Evolutionary conservation across 768 basidiomycete species (phyloP).

Genomic region (Amanita jacksonii): DNA sequence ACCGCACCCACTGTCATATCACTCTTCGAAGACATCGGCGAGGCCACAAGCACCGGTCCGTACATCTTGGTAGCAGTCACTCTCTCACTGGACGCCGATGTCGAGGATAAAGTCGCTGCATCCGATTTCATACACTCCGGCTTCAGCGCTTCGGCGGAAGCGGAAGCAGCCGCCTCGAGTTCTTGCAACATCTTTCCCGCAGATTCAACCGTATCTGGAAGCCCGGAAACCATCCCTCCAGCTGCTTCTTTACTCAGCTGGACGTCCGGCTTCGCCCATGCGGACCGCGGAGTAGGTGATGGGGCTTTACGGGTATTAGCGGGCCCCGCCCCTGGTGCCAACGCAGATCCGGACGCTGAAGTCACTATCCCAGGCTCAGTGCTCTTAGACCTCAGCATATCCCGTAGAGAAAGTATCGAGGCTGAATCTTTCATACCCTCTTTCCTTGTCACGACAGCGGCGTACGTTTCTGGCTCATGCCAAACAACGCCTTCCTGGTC

Average conservation of each 20-base stretch:
- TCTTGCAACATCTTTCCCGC: slow-evolving; percentile 39
- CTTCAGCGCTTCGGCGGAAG: slow-evolving; percentile 15
- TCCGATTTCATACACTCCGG: slow-evolving; percentile 18
- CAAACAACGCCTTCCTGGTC: slow-evolving; percentile 48
- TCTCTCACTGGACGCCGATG: slow-evolving; percentile 1
- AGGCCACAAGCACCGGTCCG: slow-evolving; percentile 20
- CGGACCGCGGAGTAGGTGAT: slow-evolving; percentile 26
- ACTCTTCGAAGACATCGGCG: slow-evolving; percentile 16
- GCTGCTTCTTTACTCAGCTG: slow-evolving; percentile 40
- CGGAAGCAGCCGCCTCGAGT: slow-evolving; percentile 23
- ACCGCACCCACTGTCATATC: slow-evolving; percentile 12
- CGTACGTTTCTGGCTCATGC: slow-evolving; percentile 53
- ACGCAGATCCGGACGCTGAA: too few relatives aligned
- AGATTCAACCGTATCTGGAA: slow-evolving; percentile 24
- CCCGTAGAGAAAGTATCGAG: slow-evolving; percentile 46
- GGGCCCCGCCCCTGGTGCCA: too few relatives aligned
- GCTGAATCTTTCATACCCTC: slow-evolving; percentile 54
- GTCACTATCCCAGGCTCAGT: neutral
- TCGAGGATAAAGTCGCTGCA: slow-evolving; percentile 9
- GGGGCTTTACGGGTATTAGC: neutral
- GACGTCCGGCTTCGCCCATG: slow-evolving; percentile 51
- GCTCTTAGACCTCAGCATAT: slow-evolving; percentile 41
- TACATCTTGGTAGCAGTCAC: slow-evolving; percentile 6
- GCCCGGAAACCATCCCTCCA: slow-evolving; percentile 35
- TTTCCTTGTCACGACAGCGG: slow-evolving; percentile 51